Conservation (phyloP, 495 filamentous ascomycete genomes). For the Hyaloscypha finlandica region DNA sequence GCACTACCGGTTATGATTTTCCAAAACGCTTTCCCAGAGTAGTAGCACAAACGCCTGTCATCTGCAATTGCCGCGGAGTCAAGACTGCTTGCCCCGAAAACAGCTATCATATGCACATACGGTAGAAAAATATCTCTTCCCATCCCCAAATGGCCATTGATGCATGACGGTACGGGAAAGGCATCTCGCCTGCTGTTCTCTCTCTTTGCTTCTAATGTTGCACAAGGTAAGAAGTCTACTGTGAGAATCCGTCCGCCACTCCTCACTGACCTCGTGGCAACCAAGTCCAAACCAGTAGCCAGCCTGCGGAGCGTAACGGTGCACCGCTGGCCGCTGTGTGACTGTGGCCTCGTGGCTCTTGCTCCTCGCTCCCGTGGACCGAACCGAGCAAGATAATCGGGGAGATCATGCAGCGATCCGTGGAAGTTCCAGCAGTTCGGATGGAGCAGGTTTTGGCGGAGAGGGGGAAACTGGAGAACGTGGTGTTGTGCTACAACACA, state of each 20-base stretch:
- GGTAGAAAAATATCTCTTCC: too few species aligned
- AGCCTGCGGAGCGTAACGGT: neutral
- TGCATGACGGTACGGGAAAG: too few species aligned
- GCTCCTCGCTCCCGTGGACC: neutral
- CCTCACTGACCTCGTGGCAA: neutral
- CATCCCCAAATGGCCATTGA: too few species aligned
- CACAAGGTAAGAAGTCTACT: neutral
- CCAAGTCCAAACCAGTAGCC: neutral
- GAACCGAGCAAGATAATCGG: neutral
- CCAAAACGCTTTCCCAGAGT: neutral
- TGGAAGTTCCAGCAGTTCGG: neutral
- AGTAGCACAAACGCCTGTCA: neutral
- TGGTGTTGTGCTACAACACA: neutral
- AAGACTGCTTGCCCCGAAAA: neutral
- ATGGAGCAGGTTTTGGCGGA: neutral
- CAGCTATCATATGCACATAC: too few species aligned
- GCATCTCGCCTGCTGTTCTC: neutral
- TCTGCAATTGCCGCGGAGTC: neutral
- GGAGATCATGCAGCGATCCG: neutral
- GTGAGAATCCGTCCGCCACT: neutral
- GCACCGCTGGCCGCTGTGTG: neutral
- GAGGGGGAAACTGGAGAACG: neutral
- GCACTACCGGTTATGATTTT: neutral
- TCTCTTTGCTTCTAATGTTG: neutral
- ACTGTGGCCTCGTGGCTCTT: neutral